These are phyloP conservation scores for Sextonia rubra DNA, from an alignment of 164 flowering plant species.

Conservation along the genomic window DNA sequence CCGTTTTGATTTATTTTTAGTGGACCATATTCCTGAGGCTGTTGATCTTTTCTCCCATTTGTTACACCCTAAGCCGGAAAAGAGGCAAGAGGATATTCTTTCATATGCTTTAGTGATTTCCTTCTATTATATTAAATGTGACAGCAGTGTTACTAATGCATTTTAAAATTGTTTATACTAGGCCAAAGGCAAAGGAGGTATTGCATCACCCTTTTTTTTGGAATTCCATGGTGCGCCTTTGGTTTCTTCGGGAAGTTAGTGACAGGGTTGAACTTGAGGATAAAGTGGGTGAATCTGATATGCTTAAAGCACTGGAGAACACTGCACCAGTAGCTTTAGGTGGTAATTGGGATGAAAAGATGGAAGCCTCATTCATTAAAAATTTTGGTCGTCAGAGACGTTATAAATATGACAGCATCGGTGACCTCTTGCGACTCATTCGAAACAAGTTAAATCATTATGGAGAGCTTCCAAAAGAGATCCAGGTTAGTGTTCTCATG, in stretches of 20 bases:
- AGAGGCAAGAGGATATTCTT: constrained; percentile 34
- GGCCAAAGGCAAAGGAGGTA: constrained; percentile 59
- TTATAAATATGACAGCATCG: constrained; percentile 58
- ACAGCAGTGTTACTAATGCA: not conserved
- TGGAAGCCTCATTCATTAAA: constrained; percentile 47
- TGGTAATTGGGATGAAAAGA: constrained; percentile 75
- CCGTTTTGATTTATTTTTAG: constrained; percentile 50
- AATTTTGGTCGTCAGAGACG: constrained; percentile 67
- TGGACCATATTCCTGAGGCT: constrained; percentile 76
- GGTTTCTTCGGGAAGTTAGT: constrained; percentile 73
- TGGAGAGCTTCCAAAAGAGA: constrained; percentile 60
- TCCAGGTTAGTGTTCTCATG: constrained; percentile 37
- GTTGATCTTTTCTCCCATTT: constrained; percentile 54
- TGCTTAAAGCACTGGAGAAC: constrained; percentile 52
- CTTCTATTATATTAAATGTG: not conserved
- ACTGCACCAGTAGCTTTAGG: constrained; percentile 42
- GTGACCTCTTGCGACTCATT: constrained; percentile 65
- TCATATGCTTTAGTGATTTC: not conserved
- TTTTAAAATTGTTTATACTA: constrained; percentile 14
- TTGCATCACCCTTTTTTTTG: constrained; percentile 70
- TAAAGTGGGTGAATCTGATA: constrained; percentile 39
- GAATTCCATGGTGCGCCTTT: constrained; percentile 58
- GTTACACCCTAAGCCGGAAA: constrained; percentile 51
- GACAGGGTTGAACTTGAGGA: constrained; percentile 73
- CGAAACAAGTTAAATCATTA: constrained; percentile 75